These are phyloP conservation scores for Auricularia sp. DNA, from an alignment of 768 basidiomycete genomes.

Conservation along the genomic window DNA sequence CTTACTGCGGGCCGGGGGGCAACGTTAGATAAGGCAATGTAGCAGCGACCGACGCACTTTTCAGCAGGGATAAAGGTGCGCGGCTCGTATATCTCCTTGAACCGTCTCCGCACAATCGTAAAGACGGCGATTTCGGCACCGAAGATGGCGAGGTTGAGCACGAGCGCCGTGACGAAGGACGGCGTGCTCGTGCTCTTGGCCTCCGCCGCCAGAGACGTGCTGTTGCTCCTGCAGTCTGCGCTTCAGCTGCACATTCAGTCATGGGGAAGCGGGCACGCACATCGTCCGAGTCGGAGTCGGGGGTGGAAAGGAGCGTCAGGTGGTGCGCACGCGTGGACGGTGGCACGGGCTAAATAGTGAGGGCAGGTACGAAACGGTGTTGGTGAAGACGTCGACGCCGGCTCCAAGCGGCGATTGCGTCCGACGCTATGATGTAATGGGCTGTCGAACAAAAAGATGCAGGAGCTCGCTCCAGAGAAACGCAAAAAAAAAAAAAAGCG, in stretches of 20 bases:
- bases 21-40: not conserved
- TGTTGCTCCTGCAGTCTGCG: not conserved
- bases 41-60: constrained; percentile 18
- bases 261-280: not conserved
- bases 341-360: too few species aligned
- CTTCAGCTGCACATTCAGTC: not conserved
- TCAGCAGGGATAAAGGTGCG: constrained; percentile 54
- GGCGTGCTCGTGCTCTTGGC: not conserved
- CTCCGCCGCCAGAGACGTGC: not conserved
- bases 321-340: too few species aligned
- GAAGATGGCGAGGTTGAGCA: constrained; percentile 70
- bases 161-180: constrained; percentile 69
- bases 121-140: constrained; percentile 62
- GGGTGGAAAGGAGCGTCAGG: too few species aligned
- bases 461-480: not conserved
- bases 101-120: constrained; percentile 73
- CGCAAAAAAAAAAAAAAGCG: not conserved
- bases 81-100: constrained; percentile 85
- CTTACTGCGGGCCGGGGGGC: constrained; percentile 29
- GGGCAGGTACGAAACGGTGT: too few species aligned
- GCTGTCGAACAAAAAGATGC: not conserved
- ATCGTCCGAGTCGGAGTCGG: too few species aligned
- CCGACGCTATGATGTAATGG: not conserved
- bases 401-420: not conserved
- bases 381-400: not conserved